These are phyloP conservation scores for Pestalotiopsis sp. DNA, from an alignment of 2,329 filamentous ascomycete genomes.

Conservation along the genomic window DNA sequence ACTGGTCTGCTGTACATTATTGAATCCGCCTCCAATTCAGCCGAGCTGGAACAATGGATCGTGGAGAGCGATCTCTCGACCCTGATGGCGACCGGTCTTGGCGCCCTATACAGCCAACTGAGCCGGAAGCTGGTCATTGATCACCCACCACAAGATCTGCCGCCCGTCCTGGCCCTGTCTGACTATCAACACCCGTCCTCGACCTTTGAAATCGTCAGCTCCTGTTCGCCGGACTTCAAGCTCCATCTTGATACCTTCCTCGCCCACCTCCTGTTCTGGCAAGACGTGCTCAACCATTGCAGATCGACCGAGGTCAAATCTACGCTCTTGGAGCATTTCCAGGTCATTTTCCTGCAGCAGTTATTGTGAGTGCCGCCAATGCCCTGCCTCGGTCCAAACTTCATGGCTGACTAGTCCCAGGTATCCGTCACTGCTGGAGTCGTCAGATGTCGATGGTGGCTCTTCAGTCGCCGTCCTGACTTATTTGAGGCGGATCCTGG, in stretches of 20 bases:
- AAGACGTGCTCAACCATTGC: slow-evolving; percentile 96
- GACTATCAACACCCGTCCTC: slow-evolving; percentile 78
- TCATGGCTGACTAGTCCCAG: slow-evolving; percentile 41
- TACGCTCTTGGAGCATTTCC: slow-evolving; percentile 93
- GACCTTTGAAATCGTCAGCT: slow-evolving; percentile 70
- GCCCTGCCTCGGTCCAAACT: background rate
- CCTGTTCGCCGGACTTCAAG: slow-evolving; percentile 74
- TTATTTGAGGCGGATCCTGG: slow-evolving; percentile 86
- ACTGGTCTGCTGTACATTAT: slow-evolving; percentile 95
- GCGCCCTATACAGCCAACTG: slow-evolving; percentile 68
- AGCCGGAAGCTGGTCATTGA: slow-evolving; percentile 80
- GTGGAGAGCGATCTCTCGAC: slow-evolving; percentile 96
- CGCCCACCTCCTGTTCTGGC: slow-evolving; percentile 95
- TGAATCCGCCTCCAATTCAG: slow-evolving; percentile 83
- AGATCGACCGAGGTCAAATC: slow-evolving; percentile 88
- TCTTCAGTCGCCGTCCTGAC: slow-evolving; percentile 95
- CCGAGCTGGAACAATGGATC: slow-evolving; percentile 88
- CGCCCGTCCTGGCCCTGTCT: slow-evolving; percentile 83
- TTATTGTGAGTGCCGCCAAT: slow-evolving; percentile 63
- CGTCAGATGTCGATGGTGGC: slow-evolving; percentile 93
- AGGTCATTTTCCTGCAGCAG: slow-evolving; percentile 93
- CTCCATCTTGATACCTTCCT: slow-evolving; percentile 91
- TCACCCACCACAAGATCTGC: slow-evolving; percentile 71
- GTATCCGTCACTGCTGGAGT: slow-evolving; percentile 94
- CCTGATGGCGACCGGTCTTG: slow-evolving; percentile 93